phyloP scores from a whole-genome alignment of 495 filamentous ascomycete species.

The Trichocladium antarcticum region DNA sequence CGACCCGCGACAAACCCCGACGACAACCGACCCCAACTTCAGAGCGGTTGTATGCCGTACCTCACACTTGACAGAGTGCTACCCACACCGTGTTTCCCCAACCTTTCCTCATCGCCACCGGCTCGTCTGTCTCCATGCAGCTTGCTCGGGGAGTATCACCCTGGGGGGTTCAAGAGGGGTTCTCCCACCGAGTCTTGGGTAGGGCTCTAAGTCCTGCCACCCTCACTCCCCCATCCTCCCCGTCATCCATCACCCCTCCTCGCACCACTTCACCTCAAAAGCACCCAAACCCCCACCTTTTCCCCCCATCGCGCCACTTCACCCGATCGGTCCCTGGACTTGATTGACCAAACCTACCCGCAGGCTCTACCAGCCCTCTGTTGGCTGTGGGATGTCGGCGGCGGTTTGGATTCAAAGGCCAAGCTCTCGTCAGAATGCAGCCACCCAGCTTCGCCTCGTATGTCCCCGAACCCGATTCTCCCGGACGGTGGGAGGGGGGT shows the following conservation, averaged over 20 bases:
- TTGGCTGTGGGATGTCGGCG: background rate
- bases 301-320: no score
- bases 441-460: background rate
- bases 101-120: no score
- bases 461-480: background rate
- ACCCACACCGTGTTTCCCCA: background rate
- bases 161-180: no score
- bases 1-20: background rate
- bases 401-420: no score
- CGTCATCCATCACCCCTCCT: no score
- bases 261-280: no score
- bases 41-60: background rate
- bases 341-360: background rate
- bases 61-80: slow-evolving; percentile 4
- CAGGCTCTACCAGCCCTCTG: background rate
- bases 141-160: no score
- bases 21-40: background rate
- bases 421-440: slow-evolving; percentile 2
- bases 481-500: background rate
- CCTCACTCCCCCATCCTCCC: no score
- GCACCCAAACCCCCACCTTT: no score
- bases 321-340: background rate
- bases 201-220: no score
- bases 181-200: no score
- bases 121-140: no score